Evolutionary conservation across 768 basidiomycete species (phyloP).

Genomic region (Russula emetica): DNA sequence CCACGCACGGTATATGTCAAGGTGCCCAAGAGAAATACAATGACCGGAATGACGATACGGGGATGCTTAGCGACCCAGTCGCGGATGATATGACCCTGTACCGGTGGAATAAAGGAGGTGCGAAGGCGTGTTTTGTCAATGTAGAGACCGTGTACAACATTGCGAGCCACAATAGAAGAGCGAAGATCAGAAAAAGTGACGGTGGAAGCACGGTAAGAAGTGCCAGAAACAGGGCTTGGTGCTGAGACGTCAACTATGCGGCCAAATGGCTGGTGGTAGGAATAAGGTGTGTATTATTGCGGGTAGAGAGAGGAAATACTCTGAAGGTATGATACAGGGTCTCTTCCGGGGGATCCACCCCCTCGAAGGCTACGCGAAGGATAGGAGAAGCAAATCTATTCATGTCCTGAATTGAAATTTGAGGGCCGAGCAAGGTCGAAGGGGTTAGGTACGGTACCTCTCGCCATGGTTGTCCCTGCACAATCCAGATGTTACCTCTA

Average conservation of each 20-base stretch:
- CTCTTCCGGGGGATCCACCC: constrained; percentile 82
- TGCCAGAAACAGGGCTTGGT: constrained; percentile 59
- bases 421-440: neutral
- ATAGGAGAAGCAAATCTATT: constrained; percentile 69
- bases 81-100: constrained; percentile 61
- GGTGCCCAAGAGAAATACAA: constrained; percentile 86
- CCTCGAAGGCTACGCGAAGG: constrained; percentile 79
- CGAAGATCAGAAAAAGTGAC: constrained; percentile 60
- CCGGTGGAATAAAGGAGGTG: constrained; percentile 56
- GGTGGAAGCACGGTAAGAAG: constrained; percentile 59
- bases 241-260: constrained; percentile 62
- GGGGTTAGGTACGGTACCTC: constrained; percentile 46
- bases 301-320: constrained; percentile 40
- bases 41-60: constrained; percentile 69
- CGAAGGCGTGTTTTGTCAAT: constrained; percentile 45
- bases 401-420: constrained; percentile 62
- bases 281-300: constrained; percentile 15
- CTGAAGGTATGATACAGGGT: constrained; percentile 71
- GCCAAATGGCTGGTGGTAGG: constrained; percentile 64
- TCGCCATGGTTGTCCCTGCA: constrained; percentile 73
- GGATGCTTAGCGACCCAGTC: constrained; percentile 88
- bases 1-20: constrained; percentile 75
- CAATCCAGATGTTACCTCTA: constrained; percentile 59
- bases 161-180: constrained; percentile 77
- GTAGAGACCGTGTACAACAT: constrained; percentile 63